These are phyloP conservation scores for Rhodotorula taiwanensis DNA, from an alignment of 768 basidiomycete species.

Conservation along the genomic window DNA sequence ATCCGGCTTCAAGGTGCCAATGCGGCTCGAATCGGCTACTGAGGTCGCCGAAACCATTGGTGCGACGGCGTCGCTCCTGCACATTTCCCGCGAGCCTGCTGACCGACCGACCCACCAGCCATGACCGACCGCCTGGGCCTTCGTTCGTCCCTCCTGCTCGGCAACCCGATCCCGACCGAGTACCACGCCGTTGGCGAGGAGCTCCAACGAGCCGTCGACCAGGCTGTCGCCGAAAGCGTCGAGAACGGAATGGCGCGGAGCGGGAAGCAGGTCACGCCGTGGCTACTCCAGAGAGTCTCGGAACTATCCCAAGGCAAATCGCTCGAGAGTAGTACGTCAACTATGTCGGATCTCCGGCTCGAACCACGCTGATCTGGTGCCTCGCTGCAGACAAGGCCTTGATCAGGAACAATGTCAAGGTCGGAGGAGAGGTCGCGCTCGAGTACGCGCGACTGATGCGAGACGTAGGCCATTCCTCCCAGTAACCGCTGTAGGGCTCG, in stretches of 20 bases:
- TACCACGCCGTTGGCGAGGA: conserved; percentile 60
- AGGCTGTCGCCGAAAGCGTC: conserved; percentile 76
- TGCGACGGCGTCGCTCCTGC: conserved; percentile 45
- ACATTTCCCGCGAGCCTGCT: too few relatives aligned
- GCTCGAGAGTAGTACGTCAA: conserved; percentile 59
- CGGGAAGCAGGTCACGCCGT: conserved; percentile 91
- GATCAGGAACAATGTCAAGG: conserved; percentile 75
- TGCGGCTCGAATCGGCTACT: conserved; percentile 59
- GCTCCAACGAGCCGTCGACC: conserved; percentile 72
- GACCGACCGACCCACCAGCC: neutral
- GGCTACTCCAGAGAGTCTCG: conserved; percentile 74
- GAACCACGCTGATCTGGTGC: too few relatives aligned
- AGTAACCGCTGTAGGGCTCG: conserved; percentile 45
- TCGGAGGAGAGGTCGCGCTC: conserved; percentile 74
- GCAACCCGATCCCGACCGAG: conserved; percentile 77
- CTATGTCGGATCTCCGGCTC: conserved; percentile 12
- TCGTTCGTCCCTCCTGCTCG: conserved; percentile 71
- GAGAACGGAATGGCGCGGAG: conserved; percentile 66
- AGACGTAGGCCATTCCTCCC: conserved; percentile 34
- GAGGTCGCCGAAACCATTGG: conserved; percentile 69
- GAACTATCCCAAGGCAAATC: conserved; percentile 73
- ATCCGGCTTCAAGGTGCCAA: conserved; percentile 80
- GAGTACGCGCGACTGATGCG: conserved; percentile 58
- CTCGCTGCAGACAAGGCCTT: conserved; percentile 76
- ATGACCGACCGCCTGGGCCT: conserved; percentile 52